These are phyloP conservation scores for Rutstroemia sp. DNA, from an alignment of 2,329 filamentous ascomycete genomes.

Conservation along the genomic window DNA sequence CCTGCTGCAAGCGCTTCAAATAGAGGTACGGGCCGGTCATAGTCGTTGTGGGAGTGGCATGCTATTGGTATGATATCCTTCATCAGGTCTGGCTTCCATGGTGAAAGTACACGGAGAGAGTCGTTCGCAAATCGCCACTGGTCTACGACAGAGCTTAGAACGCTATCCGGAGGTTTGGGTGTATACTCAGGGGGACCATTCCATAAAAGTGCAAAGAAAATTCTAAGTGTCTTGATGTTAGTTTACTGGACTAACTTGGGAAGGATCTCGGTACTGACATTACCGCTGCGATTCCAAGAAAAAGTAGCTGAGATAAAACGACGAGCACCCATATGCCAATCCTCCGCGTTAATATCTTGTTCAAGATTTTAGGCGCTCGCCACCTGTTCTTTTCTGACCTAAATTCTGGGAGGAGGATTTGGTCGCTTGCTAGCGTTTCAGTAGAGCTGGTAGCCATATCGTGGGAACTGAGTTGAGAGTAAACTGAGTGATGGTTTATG, in stretches of 20 bases:
- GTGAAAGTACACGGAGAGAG: not conserved
- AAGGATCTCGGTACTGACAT: not conserved
- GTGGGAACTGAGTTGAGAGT: too few relatives aligned
- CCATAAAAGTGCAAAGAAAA: not conserved
- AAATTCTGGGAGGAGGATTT: too few relatives aligned
- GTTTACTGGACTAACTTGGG: not conserved
- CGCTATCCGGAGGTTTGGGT: not conserved
- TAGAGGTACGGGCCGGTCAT: slow-evolving; percentile 40
- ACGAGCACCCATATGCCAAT: too few relatives aligned
- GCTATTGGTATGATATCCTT: not conserved
- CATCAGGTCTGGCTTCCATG: not conserved
- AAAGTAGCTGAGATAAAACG: not conserved
- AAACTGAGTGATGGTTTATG: too few relatives aligned
- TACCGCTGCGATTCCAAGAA: not conserved
- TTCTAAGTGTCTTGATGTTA: not conserved
- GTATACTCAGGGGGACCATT: not conserved
- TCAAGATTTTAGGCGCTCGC: too few relatives aligned
- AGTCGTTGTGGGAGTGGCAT: slow-evolving; percentile 47
- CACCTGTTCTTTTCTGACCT: too few relatives aligned
- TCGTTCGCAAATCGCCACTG: not conserved
- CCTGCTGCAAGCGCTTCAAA: slow-evolving; percentile 48
- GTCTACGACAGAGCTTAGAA: not conserved
- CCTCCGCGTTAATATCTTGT: too few relatives aligned
- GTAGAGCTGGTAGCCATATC: too few relatives aligned
- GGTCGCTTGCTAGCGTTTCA: too few relatives aligned